phyloP scores from a whole-genome alignment of 73 alveolate species.

The Effrenium voratum region DNA sequence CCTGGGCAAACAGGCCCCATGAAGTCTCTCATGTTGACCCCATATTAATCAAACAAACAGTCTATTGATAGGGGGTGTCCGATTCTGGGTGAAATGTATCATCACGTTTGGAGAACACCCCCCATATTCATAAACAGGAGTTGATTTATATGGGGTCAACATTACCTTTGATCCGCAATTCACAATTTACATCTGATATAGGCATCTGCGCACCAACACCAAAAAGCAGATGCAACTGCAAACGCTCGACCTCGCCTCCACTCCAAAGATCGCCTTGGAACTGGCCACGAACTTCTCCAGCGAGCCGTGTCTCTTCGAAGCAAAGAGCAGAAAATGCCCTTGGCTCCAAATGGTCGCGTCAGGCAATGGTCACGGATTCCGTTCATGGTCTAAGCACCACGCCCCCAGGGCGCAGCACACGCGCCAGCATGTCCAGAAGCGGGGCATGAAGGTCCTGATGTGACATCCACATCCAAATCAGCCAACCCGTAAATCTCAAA shows the following conservation, averaged over 20 bases:
- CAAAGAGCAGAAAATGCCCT: slow-evolving; percentile 66
- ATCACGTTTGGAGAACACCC: no score
- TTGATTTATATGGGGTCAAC: neutral
- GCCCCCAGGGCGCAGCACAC: slow-evolving; percentile 74
- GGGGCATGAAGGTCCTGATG: slow-evolving; percentile 53
- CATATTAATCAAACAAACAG: neutral
- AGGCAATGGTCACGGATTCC: neutral
- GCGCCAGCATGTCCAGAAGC: slow-evolving; percentile 49
- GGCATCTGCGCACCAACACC: neutral
- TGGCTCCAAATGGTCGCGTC: neutral
- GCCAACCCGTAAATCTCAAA: no score
- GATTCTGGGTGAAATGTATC: no score
- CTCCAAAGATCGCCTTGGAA: slow-evolving; percentile 10
- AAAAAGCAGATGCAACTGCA: neutral
- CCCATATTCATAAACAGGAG: neutral
- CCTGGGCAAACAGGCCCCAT: neutral
- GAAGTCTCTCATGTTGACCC: neutral
- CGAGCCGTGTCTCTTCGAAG: slow-evolving; percentile 51
- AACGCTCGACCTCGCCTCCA: neutral
- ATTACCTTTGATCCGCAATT: neutral
- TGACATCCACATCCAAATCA: no score
- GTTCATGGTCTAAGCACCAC: neutral
- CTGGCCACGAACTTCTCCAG: slow-evolving; percentile 48
- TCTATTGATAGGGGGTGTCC: neutral
- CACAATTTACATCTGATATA: no score